Conservation (phyloP, 179 eudicot species). For the Spinacia oleracea region DNA sequence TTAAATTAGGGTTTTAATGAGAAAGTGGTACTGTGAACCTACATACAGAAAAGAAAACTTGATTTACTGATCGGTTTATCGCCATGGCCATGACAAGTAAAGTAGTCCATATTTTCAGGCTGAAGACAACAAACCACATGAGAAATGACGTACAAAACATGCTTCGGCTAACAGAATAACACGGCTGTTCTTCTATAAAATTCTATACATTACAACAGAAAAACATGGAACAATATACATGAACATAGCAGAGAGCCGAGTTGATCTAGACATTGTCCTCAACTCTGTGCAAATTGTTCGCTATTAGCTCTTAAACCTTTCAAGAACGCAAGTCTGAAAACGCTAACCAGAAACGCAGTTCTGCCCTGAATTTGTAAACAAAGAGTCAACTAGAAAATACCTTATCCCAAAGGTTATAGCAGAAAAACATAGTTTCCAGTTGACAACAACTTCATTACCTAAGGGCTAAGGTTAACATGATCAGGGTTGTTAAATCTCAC, state of each 20-base stretch:
- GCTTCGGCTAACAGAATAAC: not conserved
- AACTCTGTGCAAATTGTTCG: not conserved
- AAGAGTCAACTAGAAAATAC: not conserved
- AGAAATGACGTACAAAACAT: constrained; percentile 1
- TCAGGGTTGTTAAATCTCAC: constrained; percentile 33
- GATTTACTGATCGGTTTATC: not conserved
- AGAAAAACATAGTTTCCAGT: not conserved
- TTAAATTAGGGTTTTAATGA: not conserved
- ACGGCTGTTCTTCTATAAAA: not conserved
- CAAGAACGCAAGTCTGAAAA: not conserved
- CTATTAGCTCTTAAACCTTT: not conserved
- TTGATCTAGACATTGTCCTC: not conserved
- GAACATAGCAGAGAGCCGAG: not conserved
- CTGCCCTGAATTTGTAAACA: not conserved
- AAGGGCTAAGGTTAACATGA: constrained; percentile 2
- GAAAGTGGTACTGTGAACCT: not conserved
- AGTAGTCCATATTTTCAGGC: not conserved
- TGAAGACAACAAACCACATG: not conserved
- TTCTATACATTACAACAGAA: constrained; percentile 6
- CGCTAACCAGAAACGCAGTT: not conserved
- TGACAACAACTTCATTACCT: constrained; percentile 10
- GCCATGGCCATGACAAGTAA: not conserved
- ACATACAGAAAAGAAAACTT: not conserved
- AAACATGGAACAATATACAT: not conserved
- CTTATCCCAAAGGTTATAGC: not conserved